Conservation (phyloP, 225 moss, liverwort and hornwort species). For the Asterella californica region DNA sequence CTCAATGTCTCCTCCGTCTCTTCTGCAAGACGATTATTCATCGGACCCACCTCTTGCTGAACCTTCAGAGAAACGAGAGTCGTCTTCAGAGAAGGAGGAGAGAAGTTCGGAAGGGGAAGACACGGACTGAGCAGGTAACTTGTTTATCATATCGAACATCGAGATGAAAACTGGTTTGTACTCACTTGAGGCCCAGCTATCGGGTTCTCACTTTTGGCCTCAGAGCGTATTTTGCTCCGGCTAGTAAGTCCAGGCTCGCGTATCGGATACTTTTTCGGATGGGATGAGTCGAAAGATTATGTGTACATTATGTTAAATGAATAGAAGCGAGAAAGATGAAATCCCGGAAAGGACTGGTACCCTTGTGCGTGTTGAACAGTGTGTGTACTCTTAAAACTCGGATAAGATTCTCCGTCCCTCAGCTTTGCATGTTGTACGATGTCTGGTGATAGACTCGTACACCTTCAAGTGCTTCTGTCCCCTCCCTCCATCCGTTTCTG, state of each 20-base stretch:
- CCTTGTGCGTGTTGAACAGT: background rate
- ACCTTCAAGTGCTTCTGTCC: background rate
- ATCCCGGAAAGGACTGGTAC: background rate
- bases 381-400: background rate
- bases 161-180: background rate
- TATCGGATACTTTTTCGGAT: background rate
- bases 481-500: background rate
- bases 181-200: background rate
- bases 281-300: background rate
- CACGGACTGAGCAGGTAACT: constrained; percentile 12
- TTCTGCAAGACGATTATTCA: constrained; percentile 62
- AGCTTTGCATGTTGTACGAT: background rate
- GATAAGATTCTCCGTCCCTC: too few species aligned
- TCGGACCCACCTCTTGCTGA: constrained; percentile 22
- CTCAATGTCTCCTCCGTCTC: background rate
- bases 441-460: background rate
- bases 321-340: background rate
- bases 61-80: constrained; percentile 1
- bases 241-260: background rate
- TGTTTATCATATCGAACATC: background rate
- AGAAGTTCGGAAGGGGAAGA: constrained; percentile 27
- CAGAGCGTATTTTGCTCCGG: background rate
- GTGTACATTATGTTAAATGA: constrained; percentile 10
- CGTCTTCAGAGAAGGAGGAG: constrained; percentile 13
- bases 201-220: constrained; percentile 1